A percentile compares a stretch with the other conserved stretches of the same genome.
These are phyloP conservation scores for Balamuthia mandrillaris DNA, from an alignment of 208 protist species.

Conservation along the genomic window DNA sequence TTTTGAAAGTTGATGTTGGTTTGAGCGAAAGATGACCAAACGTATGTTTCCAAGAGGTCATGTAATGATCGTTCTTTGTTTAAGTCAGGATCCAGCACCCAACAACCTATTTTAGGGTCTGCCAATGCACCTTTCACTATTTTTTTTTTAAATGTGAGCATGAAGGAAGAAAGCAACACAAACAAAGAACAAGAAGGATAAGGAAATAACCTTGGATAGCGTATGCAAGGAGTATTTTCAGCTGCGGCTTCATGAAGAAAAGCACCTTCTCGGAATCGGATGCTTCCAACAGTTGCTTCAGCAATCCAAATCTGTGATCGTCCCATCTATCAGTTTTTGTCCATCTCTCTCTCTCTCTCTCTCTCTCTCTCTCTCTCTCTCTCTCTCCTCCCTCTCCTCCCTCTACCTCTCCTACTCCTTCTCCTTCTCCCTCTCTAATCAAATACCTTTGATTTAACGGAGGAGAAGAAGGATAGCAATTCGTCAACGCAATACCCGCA, in stretches of 20 bases:
- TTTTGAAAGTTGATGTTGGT: too few relatives aligned
- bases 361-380: too few relatives aligned
- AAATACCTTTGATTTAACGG: neutral
- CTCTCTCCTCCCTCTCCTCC: too few relatives aligned
- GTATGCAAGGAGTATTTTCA: neutral
- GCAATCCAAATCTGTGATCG: neutral
- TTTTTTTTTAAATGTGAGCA: too few relatives aligned
- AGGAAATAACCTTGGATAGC: neutral
- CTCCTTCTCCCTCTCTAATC: neutral
- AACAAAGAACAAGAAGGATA: neutral
- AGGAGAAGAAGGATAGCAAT: too few relatives aligned
- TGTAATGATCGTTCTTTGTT: too few relatives aligned
- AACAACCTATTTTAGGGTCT: neutral
- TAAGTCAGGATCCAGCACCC: neutral
- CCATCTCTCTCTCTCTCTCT: too few relatives aligned
- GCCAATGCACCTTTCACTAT: neutral
- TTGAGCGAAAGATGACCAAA: too few relatives aligned
- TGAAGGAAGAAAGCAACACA: neutral
- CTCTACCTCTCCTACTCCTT: neutral
- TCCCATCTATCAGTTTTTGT: neutral
- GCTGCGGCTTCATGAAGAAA: neutral
- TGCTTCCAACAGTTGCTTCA: neutral
- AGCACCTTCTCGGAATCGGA: neutral
- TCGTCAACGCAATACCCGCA: too few relatives aligned
- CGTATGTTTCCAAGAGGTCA: too few relatives aligned